Evolutionary conservation across 768 basidiomycete species (phyloP).

Genomic region (Lentinula sp.): DNA sequence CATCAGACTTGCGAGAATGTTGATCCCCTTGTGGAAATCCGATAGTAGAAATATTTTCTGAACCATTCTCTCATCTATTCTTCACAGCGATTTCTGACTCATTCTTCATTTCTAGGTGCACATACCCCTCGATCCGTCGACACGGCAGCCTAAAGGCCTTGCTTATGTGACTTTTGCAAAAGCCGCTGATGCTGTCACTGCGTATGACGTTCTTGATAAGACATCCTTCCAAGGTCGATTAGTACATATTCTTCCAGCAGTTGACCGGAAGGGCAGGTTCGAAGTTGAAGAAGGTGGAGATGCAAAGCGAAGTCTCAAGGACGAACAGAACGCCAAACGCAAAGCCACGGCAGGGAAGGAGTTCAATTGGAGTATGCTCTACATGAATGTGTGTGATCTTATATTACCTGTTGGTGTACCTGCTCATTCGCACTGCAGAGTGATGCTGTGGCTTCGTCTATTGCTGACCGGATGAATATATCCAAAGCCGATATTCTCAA

Average conservation of each 20-base stretch:
- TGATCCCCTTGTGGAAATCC: slow-evolving; percentile 30
- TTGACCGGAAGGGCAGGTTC: slow-evolving; percentile 51
- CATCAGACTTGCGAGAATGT: slow-evolving; percentile 34
- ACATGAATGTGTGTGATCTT: slow-evolving; percentile 84
- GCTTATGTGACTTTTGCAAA: slow-evolving; percentile 44
- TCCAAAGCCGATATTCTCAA: slow-evolving; percentile 85
- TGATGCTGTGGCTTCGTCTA: slow-evolving; percentile 88
- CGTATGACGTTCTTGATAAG: slow-evolving; percentile 75
- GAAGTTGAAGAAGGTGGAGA: slow-evolving; percentile 36
- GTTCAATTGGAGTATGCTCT: slow-evolving; percentile 91
- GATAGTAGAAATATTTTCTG: slow-evolving; percentile 45
- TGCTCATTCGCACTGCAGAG: slow-evolving; percentile 44
- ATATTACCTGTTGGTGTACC: slow-evolving; percentile 8
- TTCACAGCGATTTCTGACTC: slow-evolving; percentile 7
- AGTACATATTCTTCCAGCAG: slow-evolving; percentile 83
- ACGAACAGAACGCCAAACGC: slow-evolving; percentile 55
- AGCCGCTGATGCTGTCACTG: slow-evolving; percentile 44
- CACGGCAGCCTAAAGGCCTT: slow-evolving; percentile 44
- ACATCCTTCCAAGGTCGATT: slow-evolving; percentile 88
- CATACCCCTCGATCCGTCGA: slow-evolving; percentile 37
- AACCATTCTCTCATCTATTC: slow-evolving; percentile 29
- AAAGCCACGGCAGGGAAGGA: slow-evolving; percentile 68
- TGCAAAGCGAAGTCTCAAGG: slow-evolving; percentile 47
- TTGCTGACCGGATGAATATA: slow-evolving; percentile 85
- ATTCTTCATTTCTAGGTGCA: slow-evolving; percentile 31